A percentile compares a stretch with the other conserved stretches of the same genome.
These are phyloP conservation scores for Nissolia schottii DNA, from an alignment of 306 rosid species.

Conservation along the genomic window DNA sequence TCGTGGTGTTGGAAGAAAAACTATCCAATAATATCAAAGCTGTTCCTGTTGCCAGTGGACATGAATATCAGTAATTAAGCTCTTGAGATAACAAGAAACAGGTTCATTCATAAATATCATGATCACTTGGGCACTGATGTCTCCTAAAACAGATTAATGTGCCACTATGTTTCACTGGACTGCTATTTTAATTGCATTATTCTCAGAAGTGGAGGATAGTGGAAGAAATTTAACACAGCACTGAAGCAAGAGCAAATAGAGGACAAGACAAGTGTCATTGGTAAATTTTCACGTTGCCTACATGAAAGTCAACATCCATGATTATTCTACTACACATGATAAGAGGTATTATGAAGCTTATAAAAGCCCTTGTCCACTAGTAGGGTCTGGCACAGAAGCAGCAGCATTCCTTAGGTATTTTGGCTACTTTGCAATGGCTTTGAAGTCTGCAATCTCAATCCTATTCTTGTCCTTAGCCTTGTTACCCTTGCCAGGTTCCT, in stretches of 20 bases:
- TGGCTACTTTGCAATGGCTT: background rate
- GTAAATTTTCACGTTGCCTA: background rate
- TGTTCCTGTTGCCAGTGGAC: background rate
- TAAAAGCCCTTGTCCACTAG: background rate
- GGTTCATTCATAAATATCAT: background rate
- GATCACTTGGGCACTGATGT: background rate
- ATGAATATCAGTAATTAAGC: background rate
- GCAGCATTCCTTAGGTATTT: background rate
- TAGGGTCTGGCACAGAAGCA: background rate
- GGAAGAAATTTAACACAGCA: background rate
- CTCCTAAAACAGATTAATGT: background rate
- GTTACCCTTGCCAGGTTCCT: constrained; percentile 22
- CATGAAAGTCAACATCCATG: background rate
- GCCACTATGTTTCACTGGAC: background rate
- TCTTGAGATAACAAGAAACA: too few relatives aligned
- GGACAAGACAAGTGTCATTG: background rate
- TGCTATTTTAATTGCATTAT: background rate
- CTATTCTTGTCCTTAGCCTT: background rate
- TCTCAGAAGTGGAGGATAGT: constrained; percentile 4
- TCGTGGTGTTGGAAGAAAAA: background rate
- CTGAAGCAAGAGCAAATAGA: constrained; percentile 10
- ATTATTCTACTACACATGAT: background rate
- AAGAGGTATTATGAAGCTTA: background rate
- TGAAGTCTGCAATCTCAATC: background rate
- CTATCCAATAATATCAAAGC: background rate